A percentile compares a stretch with the other conserved stretches of the same genome.
Evolutionary conservation across 2,329 filamentous ascomycete genomes (phyloP).

Genomic region (Coniochaeta sp.): DNA sequence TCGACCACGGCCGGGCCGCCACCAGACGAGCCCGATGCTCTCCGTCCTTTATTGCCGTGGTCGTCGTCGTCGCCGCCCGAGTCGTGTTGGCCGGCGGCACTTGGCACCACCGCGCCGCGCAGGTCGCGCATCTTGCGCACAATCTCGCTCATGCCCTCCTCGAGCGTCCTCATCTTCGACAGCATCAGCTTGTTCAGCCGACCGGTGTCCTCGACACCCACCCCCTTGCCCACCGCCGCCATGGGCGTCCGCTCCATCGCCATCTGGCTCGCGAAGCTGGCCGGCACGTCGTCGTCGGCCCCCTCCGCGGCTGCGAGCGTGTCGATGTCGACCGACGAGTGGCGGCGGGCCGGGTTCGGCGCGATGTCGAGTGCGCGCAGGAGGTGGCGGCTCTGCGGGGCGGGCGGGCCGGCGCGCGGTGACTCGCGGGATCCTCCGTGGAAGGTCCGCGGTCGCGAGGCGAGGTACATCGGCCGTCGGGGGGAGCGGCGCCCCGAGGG

Average conservation of each 20-base stretch:
- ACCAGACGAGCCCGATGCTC: slow-evolving; percentile 6
- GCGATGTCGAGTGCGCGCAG: slow-evolving; percentile 45
- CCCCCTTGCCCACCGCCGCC: background rate
- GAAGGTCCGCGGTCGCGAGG: slow-evolving; percentile 23
- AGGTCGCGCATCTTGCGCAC: slow-evolving; percentile 68
- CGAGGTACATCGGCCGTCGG: slow-evolving; percentile 44
- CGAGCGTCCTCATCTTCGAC: slow-evolving; percentile 85
- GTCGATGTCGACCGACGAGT: slow-evolving; percentile 64
- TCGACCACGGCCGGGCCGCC: slow-evolving; percentile 21
- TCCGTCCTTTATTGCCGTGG: slow-evolving; percentile 4
- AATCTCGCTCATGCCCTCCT: slow-evolving; percentile 86
- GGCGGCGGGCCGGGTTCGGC: slow-evolving; percentile 28
- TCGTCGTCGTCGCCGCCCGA: slow-evolving; percentile 41
- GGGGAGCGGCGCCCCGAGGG: slow-evolving; percentile 45
- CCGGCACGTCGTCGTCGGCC: slow-evolving; percentile 38
- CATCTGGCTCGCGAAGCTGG: slow-evolving; percentile 77
- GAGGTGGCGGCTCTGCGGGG: slow-evolving; percentile 34
- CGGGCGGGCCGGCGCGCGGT: slow-evolving; percentile 21
- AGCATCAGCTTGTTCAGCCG: slow-evolving; percentile 71
- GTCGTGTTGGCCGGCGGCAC: slow-evolving; percentile 41
- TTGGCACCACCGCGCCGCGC: slow-evolving; percentile 31
- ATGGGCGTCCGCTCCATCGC: slow-evolving; percentile 40
- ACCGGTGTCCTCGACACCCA: slow-evolving; percentile 36
- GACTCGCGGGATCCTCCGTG: background rate
- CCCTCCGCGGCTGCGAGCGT: slow-evolving; percentile 65